phyloP scores from a whole-genome alignment of 163 green algal genomes.

The Picocystis sp. region DNA sequence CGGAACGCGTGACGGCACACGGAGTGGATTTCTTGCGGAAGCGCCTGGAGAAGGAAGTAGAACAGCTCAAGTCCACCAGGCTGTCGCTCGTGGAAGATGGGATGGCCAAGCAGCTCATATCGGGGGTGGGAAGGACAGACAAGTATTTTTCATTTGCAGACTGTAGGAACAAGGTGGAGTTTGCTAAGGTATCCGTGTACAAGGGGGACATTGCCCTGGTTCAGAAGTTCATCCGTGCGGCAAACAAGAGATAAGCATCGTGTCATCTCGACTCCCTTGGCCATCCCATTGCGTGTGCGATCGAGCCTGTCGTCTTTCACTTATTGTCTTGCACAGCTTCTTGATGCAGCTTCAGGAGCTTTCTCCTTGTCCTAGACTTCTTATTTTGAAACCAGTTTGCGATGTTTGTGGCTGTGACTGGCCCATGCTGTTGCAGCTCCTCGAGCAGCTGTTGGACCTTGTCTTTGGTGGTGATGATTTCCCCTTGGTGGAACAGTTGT shows the following conservation, averaged over 20 bases:
- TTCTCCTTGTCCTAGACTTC: conserved; percentile 19
- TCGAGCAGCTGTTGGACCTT: conserved; percentile 15
- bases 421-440: conserved; percentile 14
- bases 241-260: neutral
- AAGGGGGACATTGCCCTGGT: neutral
- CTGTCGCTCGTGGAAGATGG: neutral
- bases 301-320: neutral
- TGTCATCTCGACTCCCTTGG: neutral
- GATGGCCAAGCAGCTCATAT: conserved; percentile 3
- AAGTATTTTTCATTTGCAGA: neutral
- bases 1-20: conserved; percentile 49
- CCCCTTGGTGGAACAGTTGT: conserved; percentile 11
- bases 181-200: neutral
- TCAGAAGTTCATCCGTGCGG: neutral
- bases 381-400: conserved; percentile 31
- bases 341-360: neutral
- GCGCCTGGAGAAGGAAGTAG: conserved; percentile 57
- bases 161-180: conserved; percentile 2
- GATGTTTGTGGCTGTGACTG: conserved; percentile 20
- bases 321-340: conserved; percentile 3
- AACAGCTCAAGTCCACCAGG: conserved; percentile 8
- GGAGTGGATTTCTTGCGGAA: conserved; percentile 57
- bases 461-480: conserved; percentile 14
- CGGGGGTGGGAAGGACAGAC: conserved; percentile 1
- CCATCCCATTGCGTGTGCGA: no score